A percentile compares a stretch with the other conserved stretches of the same genome.
Conservation (phyloP, 441 rosid genomes). For the Croton setiger region DNA sequence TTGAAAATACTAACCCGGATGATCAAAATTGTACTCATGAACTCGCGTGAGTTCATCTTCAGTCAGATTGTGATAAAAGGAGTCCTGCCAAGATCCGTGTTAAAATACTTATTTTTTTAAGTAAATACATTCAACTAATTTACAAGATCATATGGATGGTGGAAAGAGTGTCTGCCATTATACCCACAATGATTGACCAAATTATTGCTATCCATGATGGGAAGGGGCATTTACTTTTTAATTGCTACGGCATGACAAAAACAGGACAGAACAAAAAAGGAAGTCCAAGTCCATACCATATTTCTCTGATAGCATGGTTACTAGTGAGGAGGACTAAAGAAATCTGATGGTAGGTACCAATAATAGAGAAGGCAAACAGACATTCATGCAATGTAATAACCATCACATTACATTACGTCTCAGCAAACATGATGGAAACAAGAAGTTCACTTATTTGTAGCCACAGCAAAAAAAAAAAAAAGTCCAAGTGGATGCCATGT, state of each 20-base stretch:
- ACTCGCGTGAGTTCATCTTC: constrained; percentile 84
- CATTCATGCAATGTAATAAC: no score
- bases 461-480: no score
- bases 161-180: no score
- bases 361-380: neutral
- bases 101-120: constrained; percentile 16
- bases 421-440: neutral
- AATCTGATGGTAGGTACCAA: neutral
- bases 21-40: constrained; percentile 98
- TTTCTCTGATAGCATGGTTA: constrained; percentile 1
- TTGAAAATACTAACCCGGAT: constrained; percentile 81
- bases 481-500: neutral
- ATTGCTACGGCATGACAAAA: neutral
- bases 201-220: no score
- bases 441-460: no score
- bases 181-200: no score
- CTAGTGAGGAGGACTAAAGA: neutral
- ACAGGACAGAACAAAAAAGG: neutral
- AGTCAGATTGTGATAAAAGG: constrained; percentile 87
- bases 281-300: neutral
- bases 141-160: neutral
- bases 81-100: constrained; percentile 69
- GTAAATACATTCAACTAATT: neutral
- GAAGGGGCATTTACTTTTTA: no score
- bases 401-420: neutral